These are phyloP conservation scores for Talaromyces amestolkiae DNA, from an alignment of 2,329 filamentous ascomycete genomes.

Conservation along the genomic window DNA sequence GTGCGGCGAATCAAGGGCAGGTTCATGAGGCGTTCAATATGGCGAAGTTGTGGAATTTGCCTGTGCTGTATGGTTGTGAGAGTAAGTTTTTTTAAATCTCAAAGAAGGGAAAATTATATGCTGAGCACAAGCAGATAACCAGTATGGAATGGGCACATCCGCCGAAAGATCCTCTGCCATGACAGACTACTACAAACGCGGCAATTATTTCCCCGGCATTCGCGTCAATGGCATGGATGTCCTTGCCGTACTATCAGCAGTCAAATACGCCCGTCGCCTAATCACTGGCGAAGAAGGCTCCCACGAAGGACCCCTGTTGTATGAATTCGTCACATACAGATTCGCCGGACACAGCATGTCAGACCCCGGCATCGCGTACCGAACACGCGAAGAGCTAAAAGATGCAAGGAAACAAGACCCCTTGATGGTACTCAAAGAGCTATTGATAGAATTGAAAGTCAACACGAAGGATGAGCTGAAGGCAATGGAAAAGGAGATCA, in stretches of 20 bases:
- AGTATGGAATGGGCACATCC: conserved; percentile 96
- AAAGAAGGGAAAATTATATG: conserved; percentile 18
- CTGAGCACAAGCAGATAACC: conserved; percentile 68
- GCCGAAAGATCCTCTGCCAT: conserved; percentile 83
- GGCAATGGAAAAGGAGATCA: conserved; percentile 83
- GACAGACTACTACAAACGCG: conserved; percentile 98
- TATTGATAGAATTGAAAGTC: conserved; percentile 86
- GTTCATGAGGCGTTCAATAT: conserved; percentile 99
- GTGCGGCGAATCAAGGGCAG: conserved; percentile 94
- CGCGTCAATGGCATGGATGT: conserved; percentile 99
- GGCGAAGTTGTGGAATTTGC: conserved; percentile 94
- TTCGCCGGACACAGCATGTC: conserved; percentile 98
- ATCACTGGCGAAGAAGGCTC: conserved; percentile 66
- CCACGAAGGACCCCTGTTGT: conserved; percentile 71
- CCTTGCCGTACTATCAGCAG: conserved; percentile 87
- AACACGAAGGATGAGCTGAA: conserved; percentile 87
- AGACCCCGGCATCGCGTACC: conserved; percentile 93
- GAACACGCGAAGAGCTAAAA: conserved; percentile 94
- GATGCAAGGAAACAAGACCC: conserved; percentile 95
- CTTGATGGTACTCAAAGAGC: conserved; percentile 90
- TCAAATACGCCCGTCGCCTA: conserved; percentile 80
- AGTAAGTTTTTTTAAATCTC: conserved; percentile 54
- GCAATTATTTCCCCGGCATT: conserved; percentile 93
- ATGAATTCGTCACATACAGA: conserved; percentile 95
- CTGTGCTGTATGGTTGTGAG: conserved; percentile 89